Conservation (phyloP, 257 asterid genomes). For the Primulina eburnea region DNA sequence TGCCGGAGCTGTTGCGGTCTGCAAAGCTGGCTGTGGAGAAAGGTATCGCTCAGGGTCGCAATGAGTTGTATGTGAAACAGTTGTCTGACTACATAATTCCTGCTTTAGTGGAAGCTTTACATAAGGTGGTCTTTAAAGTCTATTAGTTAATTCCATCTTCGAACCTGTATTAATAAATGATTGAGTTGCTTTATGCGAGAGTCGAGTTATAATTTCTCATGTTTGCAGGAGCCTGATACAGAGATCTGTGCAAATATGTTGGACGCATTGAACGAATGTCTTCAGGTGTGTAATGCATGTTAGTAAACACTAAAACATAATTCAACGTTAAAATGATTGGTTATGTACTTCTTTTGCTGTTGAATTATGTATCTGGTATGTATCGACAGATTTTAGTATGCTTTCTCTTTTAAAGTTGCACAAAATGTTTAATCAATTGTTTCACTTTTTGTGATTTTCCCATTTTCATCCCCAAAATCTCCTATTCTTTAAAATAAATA, state of each 20-base stretch:
- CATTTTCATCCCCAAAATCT: background rate
- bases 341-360: slow-evolving; percentile 1
- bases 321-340: background rate
- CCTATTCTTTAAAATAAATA: background rate
- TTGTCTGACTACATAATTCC: slow-evolving; percentile 70
- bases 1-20: slow-evolving; percentile 92
- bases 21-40: slow-evolving; percentile 95
- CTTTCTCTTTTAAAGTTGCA: background rate
- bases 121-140: slow-evolving; percentile 45
- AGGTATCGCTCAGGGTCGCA: slow-evolving; percentile 87
- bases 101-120: slow-evolving; percentile 83
- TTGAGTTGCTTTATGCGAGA: slow-evolving; percentile 19
- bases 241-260: slow-evolving; percentile 86
- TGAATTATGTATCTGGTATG: background rate
- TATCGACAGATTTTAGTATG: background rate
- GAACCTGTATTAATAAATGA: background rate
- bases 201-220: slow-evolving; percentile 30
- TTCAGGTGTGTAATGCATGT: slow-evolving; percentile 55
- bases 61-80: slow-evolving; percentile 76
- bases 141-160: background rate
- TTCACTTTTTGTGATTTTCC: background rate
- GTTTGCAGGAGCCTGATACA: slow-evolving; percentile 86
- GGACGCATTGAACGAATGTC: slow-evolving; percentile 85
- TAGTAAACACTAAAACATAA: background rate
- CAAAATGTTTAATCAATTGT: background rate